These are phyloP conservation scores for Solanum sparsipilum DNA, from an alignment of 257 asterid genomes.

Conservation along the genomic window DNA sequence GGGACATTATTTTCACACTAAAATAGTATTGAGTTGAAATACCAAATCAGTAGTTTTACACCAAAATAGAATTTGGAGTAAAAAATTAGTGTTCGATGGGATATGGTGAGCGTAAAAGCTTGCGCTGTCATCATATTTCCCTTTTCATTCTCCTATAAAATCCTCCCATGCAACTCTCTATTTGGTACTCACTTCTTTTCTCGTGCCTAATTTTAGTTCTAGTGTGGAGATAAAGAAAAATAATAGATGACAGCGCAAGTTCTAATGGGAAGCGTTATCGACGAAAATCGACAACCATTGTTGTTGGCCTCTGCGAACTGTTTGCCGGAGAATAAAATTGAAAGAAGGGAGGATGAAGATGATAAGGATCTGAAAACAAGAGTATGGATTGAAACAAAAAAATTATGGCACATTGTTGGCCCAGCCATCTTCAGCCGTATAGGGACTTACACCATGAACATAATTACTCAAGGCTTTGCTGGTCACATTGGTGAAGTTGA, in stretches of 20 bases:
- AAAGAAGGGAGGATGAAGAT: neutral
- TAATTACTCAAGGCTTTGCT: constrained; percentile 33
- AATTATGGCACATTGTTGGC: constrained; percentile 35
- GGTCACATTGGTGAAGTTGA: constrained; percentile 45
- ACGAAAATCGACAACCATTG: neutral
- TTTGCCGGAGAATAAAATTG: neutral
- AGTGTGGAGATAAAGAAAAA: too few species aligned
- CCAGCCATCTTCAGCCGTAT: constrained; percentile 33
- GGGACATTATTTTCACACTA: too few species aligned
- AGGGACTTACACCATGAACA: constrained; percentile 17
- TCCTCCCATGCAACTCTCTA: neutral
- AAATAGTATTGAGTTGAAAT: too few species aligned
- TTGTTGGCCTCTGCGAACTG: neutral
- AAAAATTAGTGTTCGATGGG: too few species aligned
- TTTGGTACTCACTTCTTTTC: neutral
- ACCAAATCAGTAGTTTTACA: too few species aligned
- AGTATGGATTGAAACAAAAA: constrained; percentile 17
- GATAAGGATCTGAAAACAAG: neutral
- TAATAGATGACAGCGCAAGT: too few species aligned
- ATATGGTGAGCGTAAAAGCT: too few species aligned
- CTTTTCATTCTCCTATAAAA: neutral
- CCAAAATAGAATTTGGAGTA: too few species aligned
- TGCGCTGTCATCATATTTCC: neutral
- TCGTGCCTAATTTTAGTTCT: neutral
- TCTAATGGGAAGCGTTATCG: neutral